Evolutionary conservation across 2,329 filamentous ascomycete genomes (phyloP).

Genomic region (Chaetomium strumarium): DNA sequence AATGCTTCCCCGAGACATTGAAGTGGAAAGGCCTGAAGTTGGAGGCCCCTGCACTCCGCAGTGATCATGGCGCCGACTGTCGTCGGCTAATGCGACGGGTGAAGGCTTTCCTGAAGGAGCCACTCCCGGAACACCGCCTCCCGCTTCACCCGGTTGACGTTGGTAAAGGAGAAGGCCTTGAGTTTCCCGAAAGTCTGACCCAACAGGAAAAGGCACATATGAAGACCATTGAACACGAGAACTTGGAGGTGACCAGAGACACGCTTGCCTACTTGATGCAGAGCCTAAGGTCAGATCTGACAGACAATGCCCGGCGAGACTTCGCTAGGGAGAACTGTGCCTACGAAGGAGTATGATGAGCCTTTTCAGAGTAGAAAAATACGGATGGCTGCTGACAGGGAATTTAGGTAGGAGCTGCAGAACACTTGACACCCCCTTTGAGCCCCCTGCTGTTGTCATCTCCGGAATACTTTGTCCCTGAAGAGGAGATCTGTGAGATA

Average conservation of each 20-base stretch:
- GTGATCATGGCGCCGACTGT: constrained; percentile 25
- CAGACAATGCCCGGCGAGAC: constrained; percentile 14
- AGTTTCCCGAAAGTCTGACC: constrained; percentile 18
- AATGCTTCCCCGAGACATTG: constrained; percentile 11
- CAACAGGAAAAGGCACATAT: constrained; percentile 9
- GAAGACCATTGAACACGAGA: constrained; percentile 19
- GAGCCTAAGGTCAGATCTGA: constrained; percentile 19
- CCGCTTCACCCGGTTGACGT: constrained; percentile 23
- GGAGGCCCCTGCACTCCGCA: constrained; percentile 24
- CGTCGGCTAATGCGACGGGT: constrained; percentile 16
- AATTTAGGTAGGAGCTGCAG: constrained; percentile 11
- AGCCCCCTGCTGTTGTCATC: constrained; percentile 16
- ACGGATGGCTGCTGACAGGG: not conserved
- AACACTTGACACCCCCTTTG: constrained; percentile 24
- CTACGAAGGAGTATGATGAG: constrained; percentile 22
- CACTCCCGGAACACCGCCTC: constrained; percentile 21
- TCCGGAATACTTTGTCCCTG: constrained; percentile 17
- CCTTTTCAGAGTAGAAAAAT: not conserved
- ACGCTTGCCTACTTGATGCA: constrained; percentile 19
- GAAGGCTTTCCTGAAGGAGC: constrained; percentile 6
- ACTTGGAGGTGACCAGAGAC: constrained; percentile 20
- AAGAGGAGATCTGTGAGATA: constrained; percentile 17
- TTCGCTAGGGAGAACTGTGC: constrained; percentile 11
- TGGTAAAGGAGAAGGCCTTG: constrained; percentile 25
- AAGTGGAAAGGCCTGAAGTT: constrained; percentile 18